phyloP scores from a whole-genome alignment of 169 alveolate species.

The Hepatocystis sp. region DNA sequence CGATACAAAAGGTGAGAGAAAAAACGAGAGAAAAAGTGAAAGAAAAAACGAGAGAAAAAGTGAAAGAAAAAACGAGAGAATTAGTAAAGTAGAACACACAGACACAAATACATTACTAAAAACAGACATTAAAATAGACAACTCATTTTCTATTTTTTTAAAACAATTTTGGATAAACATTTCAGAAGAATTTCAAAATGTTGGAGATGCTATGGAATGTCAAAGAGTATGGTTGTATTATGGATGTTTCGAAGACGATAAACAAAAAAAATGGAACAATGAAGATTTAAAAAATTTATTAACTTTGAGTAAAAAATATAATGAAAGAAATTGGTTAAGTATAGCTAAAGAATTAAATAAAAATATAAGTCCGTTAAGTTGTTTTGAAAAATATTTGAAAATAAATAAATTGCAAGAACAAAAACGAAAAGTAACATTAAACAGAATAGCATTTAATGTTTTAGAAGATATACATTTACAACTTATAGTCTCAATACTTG shows the following conservation, averaged over 20 bases:
- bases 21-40: background rate
- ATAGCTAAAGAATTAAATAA: constrained; percentile 72
- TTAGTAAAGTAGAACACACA: background rate
- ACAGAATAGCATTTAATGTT: constrained; percentile 72
- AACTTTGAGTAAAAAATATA: constrained; percentile 28
- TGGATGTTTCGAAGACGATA: constrained; percentile 61
- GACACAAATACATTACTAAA: background rate
- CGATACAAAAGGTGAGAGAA: background rate
- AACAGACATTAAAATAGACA: no score
- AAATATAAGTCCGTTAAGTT: constrained; percentile 54
- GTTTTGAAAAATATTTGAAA: constrained; percentile 58
- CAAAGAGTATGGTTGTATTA: constrained; percentile 66
- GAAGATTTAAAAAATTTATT: constrained; percentile 52
- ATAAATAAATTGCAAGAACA: constrained; percentile 54
- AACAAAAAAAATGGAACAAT: constrained; percentile 46
- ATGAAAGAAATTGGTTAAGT: constrained; percentile 30
- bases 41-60: background rate
- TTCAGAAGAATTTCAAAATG: constrained; percentile 12
- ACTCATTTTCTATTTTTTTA: constrained; percentile 18
- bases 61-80: background rate
- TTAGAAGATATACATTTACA: constrained; percentile 73
- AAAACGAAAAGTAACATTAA: constrained; percentile 15
- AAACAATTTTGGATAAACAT: constrained; percentile 41
- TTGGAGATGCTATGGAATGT: constrained; percentile 25
- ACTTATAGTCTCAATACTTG: constrained; percentile 60